phyloP scores from a whole-genome alignment of 2,329 filamentous ascomycete species.

The Botrytis deweyae region DNA sequence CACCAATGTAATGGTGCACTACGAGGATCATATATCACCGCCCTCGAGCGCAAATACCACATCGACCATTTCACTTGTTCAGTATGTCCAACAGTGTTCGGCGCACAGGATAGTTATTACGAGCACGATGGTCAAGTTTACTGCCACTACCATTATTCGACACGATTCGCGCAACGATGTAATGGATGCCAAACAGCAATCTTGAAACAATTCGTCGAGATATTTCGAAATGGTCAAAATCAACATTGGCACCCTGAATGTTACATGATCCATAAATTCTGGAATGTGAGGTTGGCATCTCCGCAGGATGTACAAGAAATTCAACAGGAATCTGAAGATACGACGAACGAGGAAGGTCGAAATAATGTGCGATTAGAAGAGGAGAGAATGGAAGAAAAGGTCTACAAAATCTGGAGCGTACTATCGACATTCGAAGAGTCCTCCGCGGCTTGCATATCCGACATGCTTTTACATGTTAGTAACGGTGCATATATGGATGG shows the following conservation, averaged over 20 bases:
- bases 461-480: conserved; percentile 98
- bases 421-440: conserved; percentile 96
- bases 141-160: conserved; percentile 98
- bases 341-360: conserved; percentile 67
- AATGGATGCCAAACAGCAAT: conserved; percentile 97
- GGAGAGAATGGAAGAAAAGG: conserved; percentile 95
- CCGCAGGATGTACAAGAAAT: conserved; percentile 49
- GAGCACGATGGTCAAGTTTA: conserved; percentile 96
- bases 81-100: conserved; percentile 95
- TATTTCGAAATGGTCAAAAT: conserved; percentile 95
- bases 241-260: conserved; percentile 99
- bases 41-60: conserved; percentile 95
- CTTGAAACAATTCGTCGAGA: conserved; percentile 98
- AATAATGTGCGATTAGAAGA: conserved; percentile 79
- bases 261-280: conserved; percentile 99
- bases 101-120: conserved; percentile 97
- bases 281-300: conserved; percentile 79
- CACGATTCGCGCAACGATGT: conserved; percentile 91
- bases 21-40: conserved; percentile 96
- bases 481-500: conserved; percentile 96
- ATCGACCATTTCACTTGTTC: conserved; percentile 99
- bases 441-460: conserved; percentile 95
- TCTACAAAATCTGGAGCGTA: conserved; percentile 97
- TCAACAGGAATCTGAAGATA: conserved; percentile 43
- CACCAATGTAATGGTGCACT: conserved; percentile 89